A percentile compares a stretch with the other conserved stretches of the same genome.
Evolutionary conservation across 2,329 filamentous ascomycete species (phyloP).

Genomic region (Fusarium solani-melongenae): DNA sequence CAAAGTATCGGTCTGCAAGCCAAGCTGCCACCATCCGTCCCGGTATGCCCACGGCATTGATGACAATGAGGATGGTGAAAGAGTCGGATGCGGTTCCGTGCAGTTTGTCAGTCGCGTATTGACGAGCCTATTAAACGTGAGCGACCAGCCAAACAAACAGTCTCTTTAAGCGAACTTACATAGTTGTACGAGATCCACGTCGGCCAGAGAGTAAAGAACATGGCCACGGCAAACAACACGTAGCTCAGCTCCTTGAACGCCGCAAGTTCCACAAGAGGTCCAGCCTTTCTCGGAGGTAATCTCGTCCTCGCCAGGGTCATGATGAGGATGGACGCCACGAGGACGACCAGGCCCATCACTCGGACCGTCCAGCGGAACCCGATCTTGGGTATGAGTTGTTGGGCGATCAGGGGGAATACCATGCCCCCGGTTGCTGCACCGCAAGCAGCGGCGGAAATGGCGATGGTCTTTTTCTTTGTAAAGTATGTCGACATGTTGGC

Average conservation of each 20-base stretch:
- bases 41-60: slow-evolving; percentile 68
- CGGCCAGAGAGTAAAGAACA: slow-evolving; percentile 58
- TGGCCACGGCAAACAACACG: slow-evolving; percentile 46
- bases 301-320: slow-evolving; percentile 58
- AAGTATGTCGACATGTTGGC: slow-evolving; percentile 72
- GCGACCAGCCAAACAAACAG: rapidly evolving
- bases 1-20: slow-evolving; percentile 65
- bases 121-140: slow-evolving; percentile 47
- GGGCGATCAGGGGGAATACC: slow-evolving; percentile 69
- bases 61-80: slow-evolving; percentile 68
- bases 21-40: slow-evolving; percentile 65
- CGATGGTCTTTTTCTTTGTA: slow-evolving; percentile 65
- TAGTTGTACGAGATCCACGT: slow-evolving; percentile 63
- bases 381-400: slow-evolving; percentile 66
- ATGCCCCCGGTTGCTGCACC: slow-evolving; percentile 72
- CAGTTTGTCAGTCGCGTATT: slow-evolving; percentile 54
- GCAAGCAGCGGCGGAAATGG: slow-evolving; percentile 68
- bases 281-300: slow-evolving; percentile 59
- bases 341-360: slow-evolving; percentile 68
- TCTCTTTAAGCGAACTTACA: slow-evolving; percentile 39
- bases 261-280: slow-evolving; percentile 60
- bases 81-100: slow-evolving; percentile 60
- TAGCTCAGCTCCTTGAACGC: slow-evolving; percentile 64
- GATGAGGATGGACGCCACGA: slow-evolving; percentile 56
- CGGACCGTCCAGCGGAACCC: slow-evolving; percentile 76